Evolutionary conservation across 2,329 filamentous ascomycete genomes (phyloP), one percentile per base, ranked within the genome.

Genomic region (Coniochaeta prunicola): DNA sequence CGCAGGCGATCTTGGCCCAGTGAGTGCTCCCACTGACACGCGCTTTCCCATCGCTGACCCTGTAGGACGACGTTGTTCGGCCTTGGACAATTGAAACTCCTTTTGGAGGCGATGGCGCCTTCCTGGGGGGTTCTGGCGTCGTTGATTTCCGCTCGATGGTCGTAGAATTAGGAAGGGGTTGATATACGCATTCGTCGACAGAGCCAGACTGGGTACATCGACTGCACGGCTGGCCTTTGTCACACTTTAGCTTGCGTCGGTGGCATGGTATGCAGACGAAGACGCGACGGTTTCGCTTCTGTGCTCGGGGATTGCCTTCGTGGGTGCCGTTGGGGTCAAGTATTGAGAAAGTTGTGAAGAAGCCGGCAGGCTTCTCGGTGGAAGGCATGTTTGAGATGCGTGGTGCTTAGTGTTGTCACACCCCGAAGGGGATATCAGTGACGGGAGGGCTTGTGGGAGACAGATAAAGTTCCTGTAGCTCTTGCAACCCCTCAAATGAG

Each of bases 251-350:
- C 60, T 69, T 69, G 19, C 64, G 60, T 8, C 63, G 61, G 48
- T 69, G 67, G 58, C 67, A 69, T 15, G 66, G 66, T 10, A 69
- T 66, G 45, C 67, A 69, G 9, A 69, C 67, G 55, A 66, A 68
- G 9, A 69, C 66, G 17, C 65, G 62, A 28, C 67, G 59, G 62
- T 69, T 68, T 15, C 67, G 66, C 57, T 62, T 66, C 59, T 68
- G 66, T 8, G 66, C 56, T 13, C 63, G 60, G 15, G 60, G 60
- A 7, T 53, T 54, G 21, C 62, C 59, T 12, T 64, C 61, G 10
- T 61, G 59, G 9, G 61, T 59, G 21, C 58, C 63, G 58, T 66
- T 63, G 6, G 62, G 64, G 59, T 68, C 67, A 21, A 63, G 56
- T 36, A 68, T 61, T 30, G 67, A 67, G 40, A 69, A 69, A 48